Conservation (phyloP, 768 basidiomycete species). For the Hypholoma sublateritium region DNA sequence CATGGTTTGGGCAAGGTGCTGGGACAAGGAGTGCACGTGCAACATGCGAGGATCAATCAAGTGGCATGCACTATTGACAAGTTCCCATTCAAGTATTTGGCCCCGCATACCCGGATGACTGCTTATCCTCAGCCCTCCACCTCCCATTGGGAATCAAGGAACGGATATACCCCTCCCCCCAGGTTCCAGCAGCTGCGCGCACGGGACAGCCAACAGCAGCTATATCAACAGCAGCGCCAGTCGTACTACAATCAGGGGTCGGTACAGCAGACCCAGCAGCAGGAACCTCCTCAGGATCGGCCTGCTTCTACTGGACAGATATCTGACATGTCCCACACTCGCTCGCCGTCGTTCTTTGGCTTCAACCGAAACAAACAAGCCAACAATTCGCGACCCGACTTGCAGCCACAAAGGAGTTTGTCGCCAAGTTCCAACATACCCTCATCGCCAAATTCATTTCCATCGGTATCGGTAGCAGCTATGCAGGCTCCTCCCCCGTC, state of each 20-base stretch:
- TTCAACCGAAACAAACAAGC: constrained; percentile 44
- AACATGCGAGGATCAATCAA: neutral
- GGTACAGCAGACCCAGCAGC: constrained; percentile 5
- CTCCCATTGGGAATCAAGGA: constrained; percentile 26
- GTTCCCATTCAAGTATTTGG: constrained; percentile 7
- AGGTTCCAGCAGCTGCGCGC: constrained; percentile 28
- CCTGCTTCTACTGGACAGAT: constrained; percentile 5
- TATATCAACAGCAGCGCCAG: constrained; percentile 9
- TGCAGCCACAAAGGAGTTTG: constrained; percentile 12
- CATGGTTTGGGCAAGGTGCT: no score
- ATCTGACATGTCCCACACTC: constrained; percentile 39
- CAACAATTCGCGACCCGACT: constrained; percentile 20
- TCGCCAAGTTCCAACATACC: constrained; percentile 12
- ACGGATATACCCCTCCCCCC: constrained; percentile 30
- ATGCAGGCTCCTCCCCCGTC: constrained; percentile 12
- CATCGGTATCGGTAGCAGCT: constrained; percentile 2
- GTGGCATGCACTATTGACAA: neutral
- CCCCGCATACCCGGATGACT: constrained; percentile 12
- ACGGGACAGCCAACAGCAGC: constrained; percentile 18
- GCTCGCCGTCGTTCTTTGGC: constrained; percentile 67
- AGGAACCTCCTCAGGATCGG: neutral
- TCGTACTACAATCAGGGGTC: constrained; percentile 8
- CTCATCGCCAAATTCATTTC: constrained; percentile 13
- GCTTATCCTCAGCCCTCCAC: constrained; percentile 26
- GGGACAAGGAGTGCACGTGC: neutral